Evolutionary conservation across 345 rosid species (phyloP).

Genomic region (Citrus hindsii): DNA sequence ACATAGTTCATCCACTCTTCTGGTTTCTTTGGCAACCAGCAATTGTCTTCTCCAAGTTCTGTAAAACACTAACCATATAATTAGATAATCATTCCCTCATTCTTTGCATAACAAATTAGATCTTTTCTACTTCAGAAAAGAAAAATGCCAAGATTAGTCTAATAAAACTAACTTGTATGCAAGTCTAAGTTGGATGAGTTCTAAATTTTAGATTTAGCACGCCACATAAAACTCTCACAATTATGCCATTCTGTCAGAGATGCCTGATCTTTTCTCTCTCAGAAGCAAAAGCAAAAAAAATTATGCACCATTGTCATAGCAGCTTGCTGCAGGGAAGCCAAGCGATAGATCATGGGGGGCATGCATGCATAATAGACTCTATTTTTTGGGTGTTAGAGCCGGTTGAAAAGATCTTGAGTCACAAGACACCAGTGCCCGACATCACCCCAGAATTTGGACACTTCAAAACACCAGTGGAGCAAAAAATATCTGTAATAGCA

Average conservation of each 20-base stretch:
- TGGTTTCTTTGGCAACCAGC: constrained; percentile 66
- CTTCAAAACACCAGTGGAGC: not conserved
- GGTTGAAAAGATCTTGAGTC: not conserved
- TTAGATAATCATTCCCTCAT: not conserved
- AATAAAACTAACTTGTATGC: not conserved
- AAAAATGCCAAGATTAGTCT: not conserved
- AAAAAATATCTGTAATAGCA: not conserved
- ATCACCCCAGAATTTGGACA: not conserved
- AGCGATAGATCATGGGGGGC: not conserved
- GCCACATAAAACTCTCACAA: not conserved
- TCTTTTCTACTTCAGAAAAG: not conserved
- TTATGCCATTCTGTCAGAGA: not conserved
- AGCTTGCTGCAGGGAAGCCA: not conserved
- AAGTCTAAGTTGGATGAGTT: not conserved
- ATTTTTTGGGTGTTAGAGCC: not conserved
- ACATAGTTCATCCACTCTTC: constrained; percentile 80
- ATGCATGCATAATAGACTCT: not conserved
- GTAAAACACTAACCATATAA: constrained; percentile 5
- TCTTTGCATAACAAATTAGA: not conserved
- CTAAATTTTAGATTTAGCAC: not conserved
- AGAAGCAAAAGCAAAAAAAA: not conserved
- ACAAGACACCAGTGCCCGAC: not conserved
- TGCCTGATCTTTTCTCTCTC: not conserved
- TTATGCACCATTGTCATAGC: not conserved
- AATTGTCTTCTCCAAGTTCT: constrained; percentile 73